Evolutionary conservation across 192 early-diverging fungal genomes (phyloP), one percentile per base, ranked within the genome.

Genomic region (Paraglomus occultum): DNA sequence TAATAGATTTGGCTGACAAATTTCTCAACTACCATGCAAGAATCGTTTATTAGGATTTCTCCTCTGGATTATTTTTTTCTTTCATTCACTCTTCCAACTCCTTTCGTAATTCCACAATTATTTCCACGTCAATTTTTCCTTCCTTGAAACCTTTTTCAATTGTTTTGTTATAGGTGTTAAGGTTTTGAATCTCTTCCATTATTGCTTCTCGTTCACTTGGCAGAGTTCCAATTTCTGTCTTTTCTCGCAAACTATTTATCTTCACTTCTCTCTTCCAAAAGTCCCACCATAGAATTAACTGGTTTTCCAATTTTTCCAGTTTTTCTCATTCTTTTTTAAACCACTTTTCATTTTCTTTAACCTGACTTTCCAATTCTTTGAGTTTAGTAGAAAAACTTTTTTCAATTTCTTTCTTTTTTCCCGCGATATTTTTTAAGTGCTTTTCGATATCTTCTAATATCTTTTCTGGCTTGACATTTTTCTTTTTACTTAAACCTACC

Each of bases 101-200:
- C 31, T 57, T 57, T 14, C 55, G 17, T 14, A 57, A 57, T 10
- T 57, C 40, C 1, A 8, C 4, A 1, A 57, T 57, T 31, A 57
- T 8, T 57, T 57, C 55, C 15, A 14, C 55, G 40, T 57, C 22
- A 57, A 57, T 23, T 57, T 57, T 57, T 57, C 55, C 55, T 5
- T 57, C 55, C 22, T 57, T 57, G 20, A 57, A 57, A 23, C 55
- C 55, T 57, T 57, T 31, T 31, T 57, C 55, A 57, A 57, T 57
- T 1, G 55, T 57, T 22, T 57, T 57, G 23, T 57, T 57, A 31
- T 57, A 57, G 31, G n/a, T 31, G 40, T 57, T 57, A 57, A 57
- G 55, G 1, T 31, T 31, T 23, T 57, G 17, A 57, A 57, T 57
- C 10, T 57, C 17, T 23, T 57, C 55, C 17, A 22, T 22, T 7